phyloP scores from a whole-genome alignment of 2,329 filamentous ascomycete genomes.

The Fusarium transvaalense region DNA sequence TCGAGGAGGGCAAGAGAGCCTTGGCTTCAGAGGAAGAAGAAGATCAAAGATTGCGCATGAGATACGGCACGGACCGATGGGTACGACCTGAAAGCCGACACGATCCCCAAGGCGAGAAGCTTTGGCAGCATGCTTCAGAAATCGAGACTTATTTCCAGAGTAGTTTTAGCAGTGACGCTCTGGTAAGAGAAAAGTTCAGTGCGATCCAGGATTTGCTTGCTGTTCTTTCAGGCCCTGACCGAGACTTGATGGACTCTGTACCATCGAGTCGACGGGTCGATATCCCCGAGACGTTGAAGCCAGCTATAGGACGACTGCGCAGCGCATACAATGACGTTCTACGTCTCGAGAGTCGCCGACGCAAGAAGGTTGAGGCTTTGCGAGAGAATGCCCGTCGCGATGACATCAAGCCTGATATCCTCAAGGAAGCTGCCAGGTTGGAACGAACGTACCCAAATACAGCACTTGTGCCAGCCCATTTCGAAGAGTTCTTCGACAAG shows the following conservation, averaged over 20 bases:
- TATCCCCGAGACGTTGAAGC: constrained; percentile 84
- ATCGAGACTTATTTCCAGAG: constrained; percentile 88
- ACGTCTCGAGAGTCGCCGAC: constrained; percentile 82
- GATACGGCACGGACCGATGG: constrained; percentile 92
- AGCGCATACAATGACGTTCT: constrained; percentile 86
- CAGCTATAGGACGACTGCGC: constrained; percentile 81
- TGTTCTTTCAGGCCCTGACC: constrained; percentile 82
- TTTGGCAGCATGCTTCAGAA: constrained; percentile 80
- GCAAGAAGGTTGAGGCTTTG: constrained; percentile 82
- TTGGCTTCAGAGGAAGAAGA: constrained; percentile 85
- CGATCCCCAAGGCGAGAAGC: constrained; percentile 74
- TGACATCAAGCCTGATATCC: constrained; percentile 87
- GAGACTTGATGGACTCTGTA: constrained; percentile 87
- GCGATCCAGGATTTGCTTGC: constrained; percentile 80
- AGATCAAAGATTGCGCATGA: constrained; percentile 79
- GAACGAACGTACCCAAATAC: constrained; percentile 90
- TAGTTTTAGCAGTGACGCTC: constrained; percentile 66
- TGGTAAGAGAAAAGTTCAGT: constrained; percentile 82
- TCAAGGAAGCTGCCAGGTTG: constrained; percentile 84
- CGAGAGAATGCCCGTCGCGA: constrained; percentile 85
- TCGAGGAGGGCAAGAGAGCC: constrained; percentile 84
- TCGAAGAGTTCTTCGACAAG: constrained; percentile 90
- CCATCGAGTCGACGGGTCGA: constrained; percentile 84
- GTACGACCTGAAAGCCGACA: constrained; percentile 74
- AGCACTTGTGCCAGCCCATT: constrained; percentile 86